Evolutionary conservation across 2,329 filamentous ascomycete species (phyloP), one percentile per base, ranked within the genome.

Genomic region (Penicillium expansum): DNA sequence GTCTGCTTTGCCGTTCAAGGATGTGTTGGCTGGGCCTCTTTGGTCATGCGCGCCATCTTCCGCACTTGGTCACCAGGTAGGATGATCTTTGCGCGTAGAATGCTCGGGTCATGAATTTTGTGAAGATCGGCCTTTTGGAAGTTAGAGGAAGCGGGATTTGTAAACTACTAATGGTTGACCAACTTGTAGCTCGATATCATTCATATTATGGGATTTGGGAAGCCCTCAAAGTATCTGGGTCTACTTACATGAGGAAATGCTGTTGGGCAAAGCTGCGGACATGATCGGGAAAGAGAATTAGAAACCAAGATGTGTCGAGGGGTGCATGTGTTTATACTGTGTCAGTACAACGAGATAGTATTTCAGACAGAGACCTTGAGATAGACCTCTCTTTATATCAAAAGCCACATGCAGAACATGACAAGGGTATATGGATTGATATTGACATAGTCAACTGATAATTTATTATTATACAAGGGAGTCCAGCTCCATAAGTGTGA

Each of bases 381-480:
- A 55, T 32, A 8, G 16, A 20, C 33, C 39, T 14, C n/a, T 16
- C 16, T 44, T 24, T n/a, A 44, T 33, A n/a, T 11, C n/a, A 22
- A 18, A 29, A 30, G 11, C 41, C 33, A 52, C 33, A 56, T 24
- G 41, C 35, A 47, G 16, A 41, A 52, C 42, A 42, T 6, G 42
- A 54, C 29, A 45, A 49, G 50, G 50, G 55, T 57, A 57, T 57
- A 57, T 54, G 42, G 50, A 48, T 54, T 48, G 55, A 47, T 56
- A 41, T 30, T 52, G 33, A 45, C 13, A 29, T 22, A 38, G 53
- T 37, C 41, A 52, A 39, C 27, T 39, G 42, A 52, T 24, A 18
- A 38, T 57, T 20, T 43, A 57, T 48, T 54, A 57, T 38, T 48
- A 29, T 57, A 55, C 54, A 50, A 51, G 44, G 27, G 53, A 59